phyloP scores from a whole-genome alignment of 2,329 filamentous ascomycete genomes.

The Neoascochyta sp. region DNA sequence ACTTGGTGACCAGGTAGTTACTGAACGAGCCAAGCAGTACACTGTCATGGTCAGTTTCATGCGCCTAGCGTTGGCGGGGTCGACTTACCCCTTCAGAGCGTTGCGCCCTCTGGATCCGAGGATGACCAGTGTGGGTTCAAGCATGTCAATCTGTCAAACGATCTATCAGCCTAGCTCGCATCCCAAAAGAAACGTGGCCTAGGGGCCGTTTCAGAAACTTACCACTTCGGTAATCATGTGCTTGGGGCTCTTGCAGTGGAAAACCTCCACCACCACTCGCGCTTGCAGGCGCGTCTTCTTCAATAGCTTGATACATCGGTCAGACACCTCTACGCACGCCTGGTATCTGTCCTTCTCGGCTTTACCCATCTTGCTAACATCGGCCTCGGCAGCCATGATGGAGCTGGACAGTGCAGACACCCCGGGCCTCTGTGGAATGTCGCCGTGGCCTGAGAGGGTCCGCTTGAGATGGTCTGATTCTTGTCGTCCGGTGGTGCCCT shows the following conservation, averaged over 20 bases:
- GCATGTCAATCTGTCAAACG: conserved; percentile 67
- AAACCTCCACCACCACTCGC: conserved; percentile 87
- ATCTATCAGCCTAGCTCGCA: too few relatives aligned
- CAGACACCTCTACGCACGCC: conserved; percentile 79
- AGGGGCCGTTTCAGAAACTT: conserved; percentile 39
- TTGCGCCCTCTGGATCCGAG: conserved; percentile 88
- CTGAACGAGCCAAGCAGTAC: conserved; percentile 94
- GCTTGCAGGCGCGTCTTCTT: conserved; percentile 91
- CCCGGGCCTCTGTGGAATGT: conserved; percentile 32
- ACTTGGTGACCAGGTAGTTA: conserved; percentile 96
- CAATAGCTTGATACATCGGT: conserved; percentile 77
- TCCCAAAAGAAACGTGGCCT: too few relatives aligned
- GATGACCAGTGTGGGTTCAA: conserved; percentile 88
- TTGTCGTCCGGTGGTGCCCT: conserved; percentile 67
- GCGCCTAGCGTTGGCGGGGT: conserved; percentile 2
- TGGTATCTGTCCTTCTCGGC: conserved; percentile 74
- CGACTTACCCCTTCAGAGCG: conserved; percentile 80
- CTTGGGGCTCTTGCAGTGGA: conserved; percentile 97
- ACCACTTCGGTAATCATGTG: conserved; percentile 92
- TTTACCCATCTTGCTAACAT: conserved; percentile 43
- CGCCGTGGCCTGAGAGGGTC: conserved; percentile 51
- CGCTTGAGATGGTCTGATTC: conserved; percentile 72
- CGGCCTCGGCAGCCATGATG: conserved; percentile 33
- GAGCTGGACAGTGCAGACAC: conserved; percentile 34
- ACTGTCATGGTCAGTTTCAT: conserved; percentile 47